Conservation (phyloP, 1,139 yeast genomes). For the Yamadazyma buinensis region DNA sequence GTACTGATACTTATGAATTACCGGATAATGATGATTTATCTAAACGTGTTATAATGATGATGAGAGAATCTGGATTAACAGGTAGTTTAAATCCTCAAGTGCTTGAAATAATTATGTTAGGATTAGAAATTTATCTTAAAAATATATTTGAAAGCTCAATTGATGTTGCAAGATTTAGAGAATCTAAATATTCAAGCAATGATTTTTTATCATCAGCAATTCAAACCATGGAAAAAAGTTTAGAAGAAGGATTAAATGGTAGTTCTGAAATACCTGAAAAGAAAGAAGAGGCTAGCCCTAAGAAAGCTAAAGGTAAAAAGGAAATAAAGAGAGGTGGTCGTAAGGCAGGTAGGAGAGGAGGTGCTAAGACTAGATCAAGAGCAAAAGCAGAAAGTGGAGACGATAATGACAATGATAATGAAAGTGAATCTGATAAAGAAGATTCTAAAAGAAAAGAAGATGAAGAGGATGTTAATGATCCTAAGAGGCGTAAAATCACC, state of each 20-base stretch:
- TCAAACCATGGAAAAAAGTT: slow-evolving; percentile 7
- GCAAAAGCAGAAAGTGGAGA: slow-evolving; percentile 4
- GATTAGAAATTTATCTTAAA: slow-evolving; percentile 76
- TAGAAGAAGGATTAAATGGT: slow-evolving; percentile 1
- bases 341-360: slow-evolving; percentile 2
- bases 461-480: slow-evolving; percentile 18
- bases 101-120: slow-evolving; percentile 72
- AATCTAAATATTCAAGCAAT: slow-evolving; percentile 48
- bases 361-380: slow-evolving; percentile 6
- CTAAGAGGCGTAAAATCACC: slow-evolving; percentile 29
- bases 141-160: slow-evolving; percentile 71
- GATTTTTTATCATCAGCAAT: slow-evolving; percentile 27
- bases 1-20: slow-evolving; percentile 73
- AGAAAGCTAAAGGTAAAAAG: slow-evolving; percentile 1
- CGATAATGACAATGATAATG: slow-evolving; percentile 4
- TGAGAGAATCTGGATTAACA: slow-evolving; percentile 88
- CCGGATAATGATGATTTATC: slow-evolving; percentile 77
- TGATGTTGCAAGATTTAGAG: slow-evolving; percentile 64
- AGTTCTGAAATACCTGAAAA: neutral
- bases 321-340: neutral
- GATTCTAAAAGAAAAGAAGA: slow-evolving; percentile 16
- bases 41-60: slow-evolving; percentile 72
- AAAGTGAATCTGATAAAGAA: slow-evolving; percentile 15
- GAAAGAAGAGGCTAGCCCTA: neutral
- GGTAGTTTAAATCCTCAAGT: slow-evolving; percentile 74